A percentile compares a stretch with the other conserved stretches of the same genome.
These are phyloP conservation scores for Trametes cinnabarina DNA, from an alignment of 768 basidiomycete species.

Conservation along the genomic window DNA sequence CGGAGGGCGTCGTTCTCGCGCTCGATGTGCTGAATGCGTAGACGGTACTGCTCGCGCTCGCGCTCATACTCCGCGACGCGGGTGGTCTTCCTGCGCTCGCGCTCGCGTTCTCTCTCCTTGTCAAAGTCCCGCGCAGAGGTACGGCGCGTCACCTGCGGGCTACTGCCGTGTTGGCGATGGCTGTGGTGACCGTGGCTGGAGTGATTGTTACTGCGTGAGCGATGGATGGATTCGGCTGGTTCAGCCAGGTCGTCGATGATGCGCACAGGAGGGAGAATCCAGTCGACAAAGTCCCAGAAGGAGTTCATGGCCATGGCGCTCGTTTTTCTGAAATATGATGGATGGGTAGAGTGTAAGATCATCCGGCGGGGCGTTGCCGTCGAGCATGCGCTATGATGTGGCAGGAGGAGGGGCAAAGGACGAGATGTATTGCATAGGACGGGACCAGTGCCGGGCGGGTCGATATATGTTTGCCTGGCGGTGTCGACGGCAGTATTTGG, in stretches of 20 bases:
- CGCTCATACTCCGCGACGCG: constrained; percentile 15
- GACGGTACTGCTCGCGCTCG: constrained; percentile 21
- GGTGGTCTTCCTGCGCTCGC: constrained; percentile 13
- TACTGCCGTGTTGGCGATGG: neutral
- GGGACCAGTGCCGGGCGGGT: neutral
- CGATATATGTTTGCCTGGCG: neutral
- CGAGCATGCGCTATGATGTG: constrained; percentile 18
- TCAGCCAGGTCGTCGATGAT: constrained; percentile 30
- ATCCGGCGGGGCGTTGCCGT: constrained; percentile 19
- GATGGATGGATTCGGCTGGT: constrained; percentile 19
- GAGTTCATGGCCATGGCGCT: constrained; percentile 25
- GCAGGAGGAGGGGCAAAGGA: neutral
- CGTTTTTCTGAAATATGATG: too few species aligned
- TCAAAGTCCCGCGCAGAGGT: constrained; percentile 9
- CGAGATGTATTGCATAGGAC: neutral
- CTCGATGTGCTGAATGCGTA: constrained; percentile 23
- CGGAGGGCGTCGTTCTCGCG: constrained; percentile 28
- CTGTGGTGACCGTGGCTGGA: neutral
- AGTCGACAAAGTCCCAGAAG: constrained; percentile 31
- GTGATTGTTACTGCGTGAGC: constrained; percentile 15
- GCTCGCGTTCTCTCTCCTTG: constrained; percentile 19
- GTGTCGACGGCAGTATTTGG: constrained; percentile 1
- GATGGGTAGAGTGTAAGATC: constrained; percentile 2
- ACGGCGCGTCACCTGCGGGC: constrained; percentile 9
- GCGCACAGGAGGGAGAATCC: constrained; percentile 31